These are phyloP conservation scores for Apiospora sp. DNA, from an alignment of 2,329 filamentous ascomycete species.

Conservation along the genomic window DNA sequence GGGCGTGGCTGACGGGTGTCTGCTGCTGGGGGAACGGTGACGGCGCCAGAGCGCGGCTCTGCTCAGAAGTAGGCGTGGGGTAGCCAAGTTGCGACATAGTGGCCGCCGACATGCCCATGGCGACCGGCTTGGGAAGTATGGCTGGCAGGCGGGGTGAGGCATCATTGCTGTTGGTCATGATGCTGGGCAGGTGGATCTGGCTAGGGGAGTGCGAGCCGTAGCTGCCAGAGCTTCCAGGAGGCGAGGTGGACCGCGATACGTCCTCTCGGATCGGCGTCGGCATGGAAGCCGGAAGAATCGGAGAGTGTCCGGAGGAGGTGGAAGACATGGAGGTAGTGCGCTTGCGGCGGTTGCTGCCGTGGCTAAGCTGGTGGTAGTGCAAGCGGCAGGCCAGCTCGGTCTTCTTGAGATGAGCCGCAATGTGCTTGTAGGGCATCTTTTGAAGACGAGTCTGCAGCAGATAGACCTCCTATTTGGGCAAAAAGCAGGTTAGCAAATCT, in stretches of 20 bases:
- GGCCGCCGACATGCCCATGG: constrained; percentile 46
- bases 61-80: constrained; percentile 50
- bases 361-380: constrained; percentile 86
- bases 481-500: constrained; percentile 28
- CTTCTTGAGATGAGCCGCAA: constrained; percentile 85
- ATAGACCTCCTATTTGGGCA: constrained; percentile 72
- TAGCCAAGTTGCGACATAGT: constrained; percentile 47
- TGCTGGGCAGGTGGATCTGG: constrained; percentile 61
- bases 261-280: constrained; percentile 61
- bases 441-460: constrained; percentile 84
- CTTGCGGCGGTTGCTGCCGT: constrained; percentile 82
- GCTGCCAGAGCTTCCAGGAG: constrained; percentile 54
- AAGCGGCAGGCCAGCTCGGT: constrained; percentile 87
- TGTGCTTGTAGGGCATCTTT: constrained; percentile 92
- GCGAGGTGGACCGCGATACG: constrained; percentile 56
- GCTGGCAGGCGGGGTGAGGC: constrained; percentile 62
- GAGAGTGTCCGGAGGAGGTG: constrained; percentile 61
- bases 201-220: constrained; percentile 54
- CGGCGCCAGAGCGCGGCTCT: constrained; percentile 52
- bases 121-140: constrained; percentile 71
- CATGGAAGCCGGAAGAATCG: constrained; percentile 55
- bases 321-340: constrained; percentile 76
- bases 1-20: constrained; percentile 47
- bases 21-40: constrained; percentile 53
- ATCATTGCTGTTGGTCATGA: constrained; percentile 52